phyloP scores from a whole-genome alignment of 106 monocot genomes.

The Dendrobium huoshanense region DNA sequence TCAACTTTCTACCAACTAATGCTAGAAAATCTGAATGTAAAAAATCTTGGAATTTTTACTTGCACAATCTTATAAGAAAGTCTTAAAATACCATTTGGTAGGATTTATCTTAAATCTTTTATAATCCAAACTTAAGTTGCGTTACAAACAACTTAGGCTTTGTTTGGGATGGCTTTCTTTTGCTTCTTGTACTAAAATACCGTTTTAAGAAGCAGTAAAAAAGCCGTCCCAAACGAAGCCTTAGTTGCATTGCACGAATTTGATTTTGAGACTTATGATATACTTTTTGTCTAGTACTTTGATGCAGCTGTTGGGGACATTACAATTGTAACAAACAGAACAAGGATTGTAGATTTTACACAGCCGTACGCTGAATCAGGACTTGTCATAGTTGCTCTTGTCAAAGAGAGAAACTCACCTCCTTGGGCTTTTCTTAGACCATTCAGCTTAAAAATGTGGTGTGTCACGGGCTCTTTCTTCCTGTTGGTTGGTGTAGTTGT shows the following conservation, averaged over 20 bases:
- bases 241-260: neutral
- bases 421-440: constrained; percentile 68
- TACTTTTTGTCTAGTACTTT: constrained; percentile 21
- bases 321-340: constrained; percentile 57
- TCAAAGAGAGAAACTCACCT: constrained; percentile 26
- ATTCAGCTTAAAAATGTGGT: constrained; percentile 55
- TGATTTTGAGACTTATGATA: neutral
- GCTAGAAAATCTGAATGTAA: too few species aligned
- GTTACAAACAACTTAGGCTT: too few species aligned
- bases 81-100: neutral
- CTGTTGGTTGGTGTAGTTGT: constrained; percentile 44
- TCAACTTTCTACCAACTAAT: too few species aligned
- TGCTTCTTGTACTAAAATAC: too few species aligned
- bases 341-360: constrained; percentile 55
- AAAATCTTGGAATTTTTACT: neutral
- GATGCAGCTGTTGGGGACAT: constrained; percentile 71
- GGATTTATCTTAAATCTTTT: neutral
- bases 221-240: neutral
- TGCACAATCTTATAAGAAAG: neutral
- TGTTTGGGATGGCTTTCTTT: too few species aligned
- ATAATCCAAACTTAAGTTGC: neutral
- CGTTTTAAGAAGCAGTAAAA: too few species aligned
- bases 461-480: constrained; percentile 43
- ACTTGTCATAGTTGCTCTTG: constrained; percentile 43
- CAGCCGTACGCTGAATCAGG: constrained; percentile 64